These are phyloP conservation scores for Macrocybe gigantea DNA, from an alignment of 768 basidiomycete species.

Conservation along the genomic window DNA sequence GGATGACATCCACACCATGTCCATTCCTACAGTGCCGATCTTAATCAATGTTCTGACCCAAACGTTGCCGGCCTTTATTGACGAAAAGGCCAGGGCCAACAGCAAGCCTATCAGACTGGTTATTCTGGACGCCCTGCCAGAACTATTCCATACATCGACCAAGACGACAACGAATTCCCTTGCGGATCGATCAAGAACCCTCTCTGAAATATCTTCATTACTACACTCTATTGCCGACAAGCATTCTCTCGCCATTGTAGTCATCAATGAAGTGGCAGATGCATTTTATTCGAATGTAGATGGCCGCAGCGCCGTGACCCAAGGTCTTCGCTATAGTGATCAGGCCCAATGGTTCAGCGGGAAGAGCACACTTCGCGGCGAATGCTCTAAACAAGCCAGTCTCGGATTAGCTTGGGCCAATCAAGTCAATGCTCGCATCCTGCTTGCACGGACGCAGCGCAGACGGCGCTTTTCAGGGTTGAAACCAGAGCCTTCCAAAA, in stretches of 20 bases:
- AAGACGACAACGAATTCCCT: slow-evolving; percentile 59
- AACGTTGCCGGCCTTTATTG: slow-evolving; percentile 48
- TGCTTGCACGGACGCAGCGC: slow-evolving; percentile 74
- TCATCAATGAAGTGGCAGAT: slow-evolving; percentile 88
- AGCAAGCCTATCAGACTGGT: slow-evolving; percentile 68
- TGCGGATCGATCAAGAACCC: slow-evolving; percentile 64
- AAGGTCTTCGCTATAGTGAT: slow-evolving; percentile 55
- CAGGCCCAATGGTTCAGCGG: slow-evolving; percentile 77
- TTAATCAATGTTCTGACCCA: slow-evolving; percentile 51
- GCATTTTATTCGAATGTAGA: slow-evolving; percentile 43
- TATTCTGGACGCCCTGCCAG: slow-evolving; percentile 83
- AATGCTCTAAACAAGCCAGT: slow-evolving; percentile 68
- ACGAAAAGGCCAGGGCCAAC: slow-evolving; percentile 20
- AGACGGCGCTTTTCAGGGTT: slow-evolving; percentile 46
- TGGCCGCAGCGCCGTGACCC: slow-evolving; percentile 2
- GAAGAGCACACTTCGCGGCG: slow-evolving; percentile 51
- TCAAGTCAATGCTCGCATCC: slow-evolving; percentile 79
- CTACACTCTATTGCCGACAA: slow-evolving; percentile 67
- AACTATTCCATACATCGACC: slow-evolving; percentile 67
- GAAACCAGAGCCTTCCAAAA: slow-evolving; percentile 17
- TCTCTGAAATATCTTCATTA: slow-evolving; percentile 59
- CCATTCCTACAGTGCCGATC: slow-evolving; percentile 46
- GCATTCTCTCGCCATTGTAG: slow-evolving; percentile 66
- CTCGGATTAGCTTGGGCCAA: slow-evolving; percentile 94
- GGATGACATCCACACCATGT: slow-evolving; percentile 55